Percentiles rank a stretch among this genome's conserved stretches.
Conservation (phyloP, 345 rosid genomes). For the Murraya koenigii region DNA sequence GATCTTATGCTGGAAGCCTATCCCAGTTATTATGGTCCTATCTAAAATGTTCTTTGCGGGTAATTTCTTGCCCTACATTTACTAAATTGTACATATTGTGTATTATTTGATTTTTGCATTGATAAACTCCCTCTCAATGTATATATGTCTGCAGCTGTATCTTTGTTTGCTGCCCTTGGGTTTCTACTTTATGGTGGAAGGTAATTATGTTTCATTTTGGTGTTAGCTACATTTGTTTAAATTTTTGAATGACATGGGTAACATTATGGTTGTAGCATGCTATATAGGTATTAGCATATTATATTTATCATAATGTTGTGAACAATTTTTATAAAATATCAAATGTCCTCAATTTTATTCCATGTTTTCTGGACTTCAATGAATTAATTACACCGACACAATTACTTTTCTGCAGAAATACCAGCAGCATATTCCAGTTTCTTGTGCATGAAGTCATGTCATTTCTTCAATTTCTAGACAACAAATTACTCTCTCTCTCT, state of each 20-base stretch:
- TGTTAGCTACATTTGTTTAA: conserved; percentile 8
- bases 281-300: background rate
- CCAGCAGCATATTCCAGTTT: background rate
- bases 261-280: background rate
- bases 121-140: conserved; percentile 15
- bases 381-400: background rate
- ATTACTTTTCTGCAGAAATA: background rate
- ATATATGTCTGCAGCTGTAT: conserved; percentile 49
- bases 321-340: background rate
- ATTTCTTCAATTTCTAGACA: background rate
- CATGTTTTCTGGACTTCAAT: background rate
- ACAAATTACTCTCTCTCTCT: background rate
- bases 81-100: background rate
- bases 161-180: conserved; percentile 82
- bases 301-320: background rate
- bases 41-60: conserved; percentile 92
- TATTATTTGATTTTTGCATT: background rate
- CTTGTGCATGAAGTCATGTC: background rate
- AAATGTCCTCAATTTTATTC: background rate
- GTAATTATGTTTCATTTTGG: conserved; percentile 30
- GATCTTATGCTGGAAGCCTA: conserved; percentile 77
- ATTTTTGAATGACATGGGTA: background rate
- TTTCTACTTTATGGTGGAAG: conserved; percentile 94
- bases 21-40: conserved; percentile 47
- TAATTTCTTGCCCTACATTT: conserved; percentile 21